Evolutionary conservation across 306 rosid species (phyloP), one percentile per base, ranked within the genome.

Genomic region (Quercus robur): DNA sequence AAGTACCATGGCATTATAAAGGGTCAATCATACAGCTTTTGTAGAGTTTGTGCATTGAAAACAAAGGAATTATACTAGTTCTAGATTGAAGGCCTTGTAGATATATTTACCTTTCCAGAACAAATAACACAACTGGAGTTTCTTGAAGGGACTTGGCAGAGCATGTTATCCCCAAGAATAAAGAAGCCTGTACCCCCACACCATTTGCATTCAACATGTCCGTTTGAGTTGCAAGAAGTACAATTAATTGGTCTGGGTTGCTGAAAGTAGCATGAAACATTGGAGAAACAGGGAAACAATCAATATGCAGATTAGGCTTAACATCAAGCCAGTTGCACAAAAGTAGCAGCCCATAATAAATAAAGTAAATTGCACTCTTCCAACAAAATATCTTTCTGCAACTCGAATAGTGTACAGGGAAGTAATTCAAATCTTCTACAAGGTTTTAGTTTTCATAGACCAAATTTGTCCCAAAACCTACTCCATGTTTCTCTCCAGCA

Each of bases 81-180:
- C 1, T 33, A 68, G 72, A 8, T 68, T 33, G 20, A n/a, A 35
- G 58, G 74, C 61, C 30, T 70, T 64, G 68, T 46, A 63, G 14
- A 71, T 51, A 68, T 7, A 35, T 20, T 12, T 87, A 93, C 98
- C 98, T 90, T 84, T 75, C 99, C 98, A 14, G 88, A 8, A 83
- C 99, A 93, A 73, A 93, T 91, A 35, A 91, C 71, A 71, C 99
- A 96, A 81, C 75, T 89, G 25, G 91, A 87, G 89, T 90, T 93
- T 87, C 87, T 93, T 77, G 98, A 93, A 59, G 97, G 97, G 33
- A 93, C 98, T 91, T 93, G 97, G 78, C 98, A 93, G n/a, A 96
- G 99, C 99, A 96, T 91, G 73, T 91, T 87, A 80, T 93, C 97
- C 3, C 99, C 99, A 38, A 96, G 87, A 82, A 93, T 88, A 67